Evolutionary conservation across 2,329 filamentous ascomycete species (phyloP).

Genomic region (Trichophaea hybrida): DNA sequence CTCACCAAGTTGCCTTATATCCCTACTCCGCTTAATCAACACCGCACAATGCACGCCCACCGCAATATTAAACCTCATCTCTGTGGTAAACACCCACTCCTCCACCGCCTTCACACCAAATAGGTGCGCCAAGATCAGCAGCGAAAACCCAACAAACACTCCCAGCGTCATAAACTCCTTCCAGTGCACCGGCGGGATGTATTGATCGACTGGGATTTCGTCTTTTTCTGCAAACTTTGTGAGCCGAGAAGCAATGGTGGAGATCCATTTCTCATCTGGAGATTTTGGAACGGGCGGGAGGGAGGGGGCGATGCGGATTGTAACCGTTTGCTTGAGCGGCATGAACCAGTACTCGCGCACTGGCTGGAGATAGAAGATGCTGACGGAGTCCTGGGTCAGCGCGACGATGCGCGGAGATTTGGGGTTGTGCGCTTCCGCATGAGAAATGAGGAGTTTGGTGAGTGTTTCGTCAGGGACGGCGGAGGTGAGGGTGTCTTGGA

Average conservation of each 20-base stretch:
- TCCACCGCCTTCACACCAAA: conserved; percentile 3
- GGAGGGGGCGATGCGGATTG: conserved; percentile 4
- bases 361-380: conserved; percentile 21
- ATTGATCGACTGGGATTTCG: not conserved
- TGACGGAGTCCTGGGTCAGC: conserved; percentile 12
- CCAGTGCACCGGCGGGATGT: conserved; percentile 1
- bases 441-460: conserved; percentile 12
- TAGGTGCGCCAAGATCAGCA: conserved; percentile 8
- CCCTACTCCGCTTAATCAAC: conserved; percentile 21
- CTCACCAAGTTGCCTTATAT: conserved; percentile 17
- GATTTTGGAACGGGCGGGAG: not conserved
- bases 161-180: conserved; percentile 8
- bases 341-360: conserved; percentile 19
- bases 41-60: conserved; percentile 19
- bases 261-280: conserved; percentile 11
- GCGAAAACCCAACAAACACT: conserved; percentile 13
- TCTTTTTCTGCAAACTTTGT: conserved; percentile 14
- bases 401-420: conserved; percentile 10
- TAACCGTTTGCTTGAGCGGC: conserved; percentile 15
- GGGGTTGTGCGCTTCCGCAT: conserved; percentile 16
- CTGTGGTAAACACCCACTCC: conserved; percentile 11
- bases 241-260: conserved; percentile 2
- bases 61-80: conserved; percentile 20
- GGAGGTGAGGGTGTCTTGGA: conserved; percentile 8
- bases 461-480: conserved; percentile 14